phyloP scores from a whole-genome alignment of 2,329 filamentous ascomycete genomes.

The Fusarium denticulatum region DNA sequence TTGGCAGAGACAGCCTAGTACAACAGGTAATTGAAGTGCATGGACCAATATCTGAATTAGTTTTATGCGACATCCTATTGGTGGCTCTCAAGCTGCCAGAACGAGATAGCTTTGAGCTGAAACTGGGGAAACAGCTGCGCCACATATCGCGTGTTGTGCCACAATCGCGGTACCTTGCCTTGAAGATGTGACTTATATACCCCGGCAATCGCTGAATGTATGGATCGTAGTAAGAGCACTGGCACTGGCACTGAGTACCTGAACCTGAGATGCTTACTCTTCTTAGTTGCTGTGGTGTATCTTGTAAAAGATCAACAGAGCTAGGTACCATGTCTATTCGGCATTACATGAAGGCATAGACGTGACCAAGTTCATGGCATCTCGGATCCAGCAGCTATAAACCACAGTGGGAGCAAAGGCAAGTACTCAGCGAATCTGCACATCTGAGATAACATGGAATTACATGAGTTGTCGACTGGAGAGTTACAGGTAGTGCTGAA shows the following conservation, averaged over 20 bases:
- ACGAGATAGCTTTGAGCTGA: not conserved
- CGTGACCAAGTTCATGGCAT: not conserved
- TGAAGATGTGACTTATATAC: not conserved
- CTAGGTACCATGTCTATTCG: not conserved
- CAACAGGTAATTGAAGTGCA: not conserved
- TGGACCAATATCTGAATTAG: not conserved
- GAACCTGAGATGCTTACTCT: not conserved
- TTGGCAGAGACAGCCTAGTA: not conserved
- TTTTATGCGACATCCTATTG: not conserved
- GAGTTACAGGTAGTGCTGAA: not conserved
- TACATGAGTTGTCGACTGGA: not conserved
- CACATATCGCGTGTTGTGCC: not conserved
- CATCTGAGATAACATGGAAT: not conserved
- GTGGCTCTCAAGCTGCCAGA: not conserved
- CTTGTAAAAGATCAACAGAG: not conserved
- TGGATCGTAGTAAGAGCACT: not conserved
- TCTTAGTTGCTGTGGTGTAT: not conserved
- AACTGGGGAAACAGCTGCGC: not conserved
- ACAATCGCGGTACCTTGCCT: not conserved
- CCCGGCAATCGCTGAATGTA: not conserved
- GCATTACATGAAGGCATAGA: not conserved
- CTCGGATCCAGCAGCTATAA: not conserved
- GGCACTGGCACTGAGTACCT: not conserved
- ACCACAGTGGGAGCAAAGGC: not conserved
- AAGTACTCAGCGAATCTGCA: not conserved